Evolutionary conservation across 805 yeast genomes (phyloP), one percentile per base, ranked within the genome.

Genomic region (Sugiyamaella marilandica): DNA sequence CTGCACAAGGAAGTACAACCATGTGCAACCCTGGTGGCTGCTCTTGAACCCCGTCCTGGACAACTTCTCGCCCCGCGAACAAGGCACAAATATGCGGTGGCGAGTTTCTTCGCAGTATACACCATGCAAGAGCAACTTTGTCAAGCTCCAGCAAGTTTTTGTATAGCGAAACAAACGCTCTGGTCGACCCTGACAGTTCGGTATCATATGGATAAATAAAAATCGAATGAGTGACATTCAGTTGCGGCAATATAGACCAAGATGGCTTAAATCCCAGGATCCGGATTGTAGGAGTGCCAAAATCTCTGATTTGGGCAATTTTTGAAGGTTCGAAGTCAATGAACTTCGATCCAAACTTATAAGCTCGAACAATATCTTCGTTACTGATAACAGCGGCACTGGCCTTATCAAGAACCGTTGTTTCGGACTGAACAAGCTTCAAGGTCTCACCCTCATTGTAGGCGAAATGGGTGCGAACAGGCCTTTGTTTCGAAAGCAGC

Each of bases 1-100:
- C 95, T 13, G 80, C 68, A 73, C 79, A 85, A 0, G 98, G 97
- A 19, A 87, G 60, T 31, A 76, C 74, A 8, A 85, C 74, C 52
- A 90, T 65, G 47, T 84, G 81, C 56, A 92, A 79, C 0, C 97
- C 97, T 52, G 85, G 82, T 0, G 92, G 85, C 31, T 75, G 69
- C 11, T 60, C 57, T n/a, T 64, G 62, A 9, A 53, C 52, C 9
- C 31, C 45, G n/a, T 61, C 67, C 24, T 47, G 54, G 13, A 48
- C 47, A 7, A 57, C 60, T 0, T 85, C 78, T 0, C 54, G 54
- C 1, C 63, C 53, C 2, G 95, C 85, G 33, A 81, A 71, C 53
- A 90, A 59, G 1, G 84, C 80, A 61, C 76, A 82, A 43, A 86
- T 55, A 2, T 69, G 55, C 0, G 96, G 94, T 33, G 74, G 64